Conservation (phyloP, 768 basidiomycete genomes). For the Pisolithus orientalis region DNA sequence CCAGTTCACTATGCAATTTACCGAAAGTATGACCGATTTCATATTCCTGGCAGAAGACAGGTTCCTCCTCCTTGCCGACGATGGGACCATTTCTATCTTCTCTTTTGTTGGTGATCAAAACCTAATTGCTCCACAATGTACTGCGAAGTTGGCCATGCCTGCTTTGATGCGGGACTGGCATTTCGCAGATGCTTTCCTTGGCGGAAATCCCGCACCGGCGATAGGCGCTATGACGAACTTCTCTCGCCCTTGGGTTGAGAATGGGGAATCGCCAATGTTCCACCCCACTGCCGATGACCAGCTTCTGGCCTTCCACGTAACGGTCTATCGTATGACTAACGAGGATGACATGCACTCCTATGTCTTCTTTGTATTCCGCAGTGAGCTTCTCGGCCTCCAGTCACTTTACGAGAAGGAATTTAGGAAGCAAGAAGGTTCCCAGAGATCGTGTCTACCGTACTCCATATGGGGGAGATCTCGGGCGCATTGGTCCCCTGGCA, state of each 20-base stretch:
- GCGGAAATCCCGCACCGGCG: conserved; percentile 44
- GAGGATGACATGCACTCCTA: conserved; percentile 39
- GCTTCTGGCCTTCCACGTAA: conserved; percentile 44
- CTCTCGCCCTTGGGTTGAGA: background rate
- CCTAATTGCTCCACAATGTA: conserved; percentile 22
- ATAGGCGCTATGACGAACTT: conserved; percentile 4
- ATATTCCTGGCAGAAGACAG: conserved; percentile 40
- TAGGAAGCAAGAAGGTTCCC: background rate
- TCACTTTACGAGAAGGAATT: background rate
- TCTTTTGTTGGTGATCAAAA: conserved; percentile 30
- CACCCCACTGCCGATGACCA: conserved; percentile 43
- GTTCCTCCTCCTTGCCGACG: conserved; percentile 42
- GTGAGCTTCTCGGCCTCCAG: conserved; percentile 30
- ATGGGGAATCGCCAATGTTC: conserved; percentile 1
- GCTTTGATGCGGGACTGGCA: conserved; percentile 37
- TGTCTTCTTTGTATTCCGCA: conserved; percentile 44
- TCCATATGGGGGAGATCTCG: conserved; percentile 44
- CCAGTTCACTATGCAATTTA: conserved; percentile 37
- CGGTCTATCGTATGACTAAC: conserved; percentile 36
- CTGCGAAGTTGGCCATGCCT: conserved; percentile 38
- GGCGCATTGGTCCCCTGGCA: conserved; percentile 50
- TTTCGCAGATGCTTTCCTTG: conserved; percentile 52
- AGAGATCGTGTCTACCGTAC: conserved; percentile 33
- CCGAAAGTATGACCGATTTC: conserved; percentile 47
- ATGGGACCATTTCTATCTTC: conserved; percentile 44